phyloP scores from a whole-genome alignment of 805 yeast genomes.

The Candida quercuum region DNA sequence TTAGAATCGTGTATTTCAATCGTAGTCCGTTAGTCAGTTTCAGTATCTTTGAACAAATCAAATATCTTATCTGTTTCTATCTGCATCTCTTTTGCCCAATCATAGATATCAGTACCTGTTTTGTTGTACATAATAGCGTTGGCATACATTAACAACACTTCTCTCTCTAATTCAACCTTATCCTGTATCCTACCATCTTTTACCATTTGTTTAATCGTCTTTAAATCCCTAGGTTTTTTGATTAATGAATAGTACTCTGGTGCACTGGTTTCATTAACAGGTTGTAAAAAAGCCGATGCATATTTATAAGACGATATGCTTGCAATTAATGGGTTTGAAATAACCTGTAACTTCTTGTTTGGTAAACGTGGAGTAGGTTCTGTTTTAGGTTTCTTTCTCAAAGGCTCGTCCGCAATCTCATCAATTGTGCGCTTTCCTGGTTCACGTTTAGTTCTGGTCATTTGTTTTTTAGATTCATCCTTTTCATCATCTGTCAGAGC shows the following conservation, averaged over 20 bases:
- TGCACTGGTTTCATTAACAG: constrained; percentile 64
- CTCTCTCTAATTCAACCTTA: constrained; percentile 53
- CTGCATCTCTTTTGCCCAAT: constrained; percentile 67
- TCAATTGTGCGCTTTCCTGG: constrained; percentile 2
- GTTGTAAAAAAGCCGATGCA: constrained; percentile 68
- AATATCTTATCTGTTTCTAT: constrained; percentile 54
- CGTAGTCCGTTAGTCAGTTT: constrained; percentile 9
- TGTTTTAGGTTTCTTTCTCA: constrained; percentile 18
- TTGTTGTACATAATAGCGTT: constrained; percentile 81
- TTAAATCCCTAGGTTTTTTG: constrained; percentile 61
- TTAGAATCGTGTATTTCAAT: background rate
- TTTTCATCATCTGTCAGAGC: constrained; percentile 1
- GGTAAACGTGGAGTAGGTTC: constrained; percentile 11
- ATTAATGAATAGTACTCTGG: constrained; percentile 62
- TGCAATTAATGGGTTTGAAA: constrained; percentile 56
- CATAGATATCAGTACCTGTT: constrained; percentile 53
- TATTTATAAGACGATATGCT: constrained; percentile 66
- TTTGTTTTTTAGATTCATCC: constrained; percentile 4
- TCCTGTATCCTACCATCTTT: constrained; percentile 51
- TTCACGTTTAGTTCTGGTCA: constrained; percentile 7
- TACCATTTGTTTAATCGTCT: constrained; percentile 52
- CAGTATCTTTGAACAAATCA: constrained; percentile 55
- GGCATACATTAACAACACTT: constrained; percentile 72
- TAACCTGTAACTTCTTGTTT: constrained; percentile 52
- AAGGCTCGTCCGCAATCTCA: constrained; percentile 10